Conservation (phyloP, 2,329 filamentous ascomycete species). For the Lomentospora prolificans region DNA sequence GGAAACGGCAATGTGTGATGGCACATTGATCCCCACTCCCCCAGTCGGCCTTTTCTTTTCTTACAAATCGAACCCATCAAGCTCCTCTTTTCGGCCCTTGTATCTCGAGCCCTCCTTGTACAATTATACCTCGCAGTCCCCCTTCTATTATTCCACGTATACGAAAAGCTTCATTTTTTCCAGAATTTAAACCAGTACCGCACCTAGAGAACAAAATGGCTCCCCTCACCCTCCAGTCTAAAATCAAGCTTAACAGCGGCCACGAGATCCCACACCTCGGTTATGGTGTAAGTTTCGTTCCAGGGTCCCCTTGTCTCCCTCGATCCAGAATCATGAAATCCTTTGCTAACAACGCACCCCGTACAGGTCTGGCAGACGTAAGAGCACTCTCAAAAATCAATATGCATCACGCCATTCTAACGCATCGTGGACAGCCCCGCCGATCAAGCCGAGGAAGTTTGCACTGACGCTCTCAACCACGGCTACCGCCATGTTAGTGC, state of each 20-base stretch:
- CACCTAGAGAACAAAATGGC: conserved; percentile 29
- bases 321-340: too few species aligned
- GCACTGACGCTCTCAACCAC: conserved; percentile 34
- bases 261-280: conserved; percentile 42
- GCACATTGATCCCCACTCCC: too few species aligned
- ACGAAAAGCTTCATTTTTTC: background rate
- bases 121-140: too few species aligned
- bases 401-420: background rate
- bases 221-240: conserved; percentile 34
- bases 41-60: background rate
- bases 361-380: conserved; percentile 45
- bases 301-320: too few species aligned
- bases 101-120: too few species aligned
- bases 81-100: background rate
- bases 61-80: background rate
- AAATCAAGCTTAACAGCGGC: conserved; percentile 44
- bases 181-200: background rate
- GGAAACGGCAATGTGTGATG: background rate
- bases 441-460: conserved; percentile 25
- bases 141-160: too few species aligned
- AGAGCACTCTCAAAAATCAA: conserved; percentile 15
- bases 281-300: conserved; percentile 43
- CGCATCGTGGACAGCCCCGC: conserved; percentile 20
- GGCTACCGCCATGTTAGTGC: conserved; percentile 46
- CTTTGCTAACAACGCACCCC: background rate